These are phyloP conservation scores for Fusarium sacchari DNA, from an alignment of 2,329 filamentous ascomycete species.

Conservation along the genomic window DNA sequence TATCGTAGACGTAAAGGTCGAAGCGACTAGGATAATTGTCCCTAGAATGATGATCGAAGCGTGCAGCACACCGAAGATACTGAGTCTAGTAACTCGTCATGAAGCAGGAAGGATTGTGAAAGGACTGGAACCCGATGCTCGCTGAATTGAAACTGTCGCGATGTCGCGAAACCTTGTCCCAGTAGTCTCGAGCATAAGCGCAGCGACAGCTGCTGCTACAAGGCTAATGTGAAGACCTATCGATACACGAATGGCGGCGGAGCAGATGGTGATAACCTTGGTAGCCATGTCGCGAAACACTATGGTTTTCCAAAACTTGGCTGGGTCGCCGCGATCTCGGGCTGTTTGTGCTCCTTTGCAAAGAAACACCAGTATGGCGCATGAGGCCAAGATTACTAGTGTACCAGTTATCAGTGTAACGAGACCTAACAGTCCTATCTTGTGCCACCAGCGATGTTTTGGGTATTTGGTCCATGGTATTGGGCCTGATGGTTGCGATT, in stretches of 20 bases:
- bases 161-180: not conserved
- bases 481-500: too few species aligned
- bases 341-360: not conserved
- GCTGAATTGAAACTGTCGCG: not conserved
- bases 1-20: not conserved
- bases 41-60: accelerated
- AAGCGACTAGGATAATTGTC: not conserved
- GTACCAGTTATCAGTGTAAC: accelerated
- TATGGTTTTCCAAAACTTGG: not conserved
- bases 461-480: accelerated
- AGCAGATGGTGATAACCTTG: not conserved
- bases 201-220: not conserved
- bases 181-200: not conserved
- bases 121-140: not conserved
- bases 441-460: not conserved
- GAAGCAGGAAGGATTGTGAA: not conserved
- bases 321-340: too few species aligned
- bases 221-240: not conserved
- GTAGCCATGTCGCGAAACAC: not conserved
- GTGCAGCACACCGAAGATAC: accelerated
- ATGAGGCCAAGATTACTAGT: not conserved
- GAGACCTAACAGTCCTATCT: not conserved
- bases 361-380: not conserved
- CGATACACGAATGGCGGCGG: not conserved
- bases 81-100: accelerated